Conservation (phyloP, 2,329 filamentous ascomycete species). For the Alternaria longipes region DNA sequence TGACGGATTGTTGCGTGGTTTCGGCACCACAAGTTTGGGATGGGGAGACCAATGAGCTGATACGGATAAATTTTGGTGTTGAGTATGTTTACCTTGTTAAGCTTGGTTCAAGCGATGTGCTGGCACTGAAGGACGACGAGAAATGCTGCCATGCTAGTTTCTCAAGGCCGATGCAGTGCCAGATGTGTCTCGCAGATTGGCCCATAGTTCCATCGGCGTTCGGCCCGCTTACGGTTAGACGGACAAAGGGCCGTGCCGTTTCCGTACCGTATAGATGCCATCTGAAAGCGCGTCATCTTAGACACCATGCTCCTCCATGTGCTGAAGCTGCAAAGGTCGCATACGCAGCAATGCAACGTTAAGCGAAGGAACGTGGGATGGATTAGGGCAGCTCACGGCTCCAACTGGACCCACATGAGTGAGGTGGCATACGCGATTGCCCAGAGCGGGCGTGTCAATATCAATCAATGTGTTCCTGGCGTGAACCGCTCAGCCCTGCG, state of each 20-base stretch:
- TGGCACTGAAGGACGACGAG: slow-evolving; percentile 41
- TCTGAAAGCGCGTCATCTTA: slow-evolving; percentile 34
- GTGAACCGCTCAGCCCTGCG: slow-evolving; percentile 41
- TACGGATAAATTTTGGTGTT: slow-evolving; percentile 25
- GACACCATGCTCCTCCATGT: slow-evolving; percentile 32
- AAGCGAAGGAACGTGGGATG: slow-evolving; percentile 17
- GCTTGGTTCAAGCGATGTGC: slow-evolving; percentile 43
- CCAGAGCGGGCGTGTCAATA: slow-evolving; percentile 24
- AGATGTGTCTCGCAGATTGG: slow-evolving; percentile 44
- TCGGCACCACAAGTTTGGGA: slow-evolving; percentile 34
- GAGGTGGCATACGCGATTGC: slow-evolving; percentile 18
- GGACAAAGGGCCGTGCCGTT: slow-evolving; percentile 43
- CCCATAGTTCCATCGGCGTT: slow-evolving; percentile 27
- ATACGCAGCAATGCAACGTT: slow-evolving; percentile 26
- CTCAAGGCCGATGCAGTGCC: slow-evolving; percentile 37
- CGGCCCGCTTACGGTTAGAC: slow-evolving; percentile 37
- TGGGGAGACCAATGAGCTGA: slow-evolving; percentile 37
- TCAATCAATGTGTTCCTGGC: slow-evolving; percentile 32
- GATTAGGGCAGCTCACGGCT: slow-evolving; percentile 14
- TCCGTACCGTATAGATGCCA: slow-evolving; percentile 35
- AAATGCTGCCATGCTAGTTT: slow-evolving; percentile 37
- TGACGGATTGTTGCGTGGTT: slow-evolving; percentile 39
- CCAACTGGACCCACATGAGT: slow-evolving; percentile 26
- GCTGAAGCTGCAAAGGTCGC: slow-evolving; percentile 26
- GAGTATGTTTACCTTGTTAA: slow-evolving; percentile 33